Percentiles rank a stretch among this genome's conserved stretches.
Evolutionary conservation across 371 early-diverging fungal species (phyloP).

Genomic region (Gilbertella persicaria): DNA sequence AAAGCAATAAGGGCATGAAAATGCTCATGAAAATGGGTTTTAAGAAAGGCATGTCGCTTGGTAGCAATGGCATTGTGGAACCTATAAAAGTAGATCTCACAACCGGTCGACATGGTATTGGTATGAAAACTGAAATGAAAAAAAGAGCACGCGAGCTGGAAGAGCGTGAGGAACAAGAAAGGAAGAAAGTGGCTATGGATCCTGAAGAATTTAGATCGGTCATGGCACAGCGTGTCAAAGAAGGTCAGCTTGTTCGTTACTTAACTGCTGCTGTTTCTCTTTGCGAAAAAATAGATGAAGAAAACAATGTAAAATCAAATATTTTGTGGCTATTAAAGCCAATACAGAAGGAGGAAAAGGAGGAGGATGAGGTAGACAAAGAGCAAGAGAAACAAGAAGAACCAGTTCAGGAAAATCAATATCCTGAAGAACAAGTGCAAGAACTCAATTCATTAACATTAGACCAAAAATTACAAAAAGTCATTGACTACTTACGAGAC

Average conservation of each 20-base stretch:
- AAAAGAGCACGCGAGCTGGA: conserved; percentile 25
- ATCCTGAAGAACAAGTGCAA: conserved; percentile 31
- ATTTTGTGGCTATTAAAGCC: conserved; percentile 34
- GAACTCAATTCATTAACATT: conserved; percentile 26
- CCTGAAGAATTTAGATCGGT: conserved; percentile 36
- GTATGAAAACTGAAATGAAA: conserved; percentile 43
- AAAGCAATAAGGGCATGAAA: conserved; percentile 66
- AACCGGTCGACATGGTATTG: conserved; percentile 47
- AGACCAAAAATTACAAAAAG: conserved; percentile 40
- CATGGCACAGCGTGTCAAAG: conserved; percentile 37
- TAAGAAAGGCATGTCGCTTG: conserved; percentile 53
- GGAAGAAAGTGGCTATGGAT: conserved; percentile 32
- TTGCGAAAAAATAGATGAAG: conserved; percentile 47
- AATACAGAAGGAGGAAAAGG: conserved; percentile 15
- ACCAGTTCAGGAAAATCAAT: conserved; percentile 11
- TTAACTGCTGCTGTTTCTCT: conserved; percentile 39
- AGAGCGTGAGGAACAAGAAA: conserved; percentile 42
- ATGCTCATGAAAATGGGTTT: conserved; percentile 76
- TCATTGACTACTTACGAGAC: conserved; percentile 52
- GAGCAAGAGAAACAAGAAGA: no score
- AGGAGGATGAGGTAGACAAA: no score
- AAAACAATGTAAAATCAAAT: conserved; percentile 22
- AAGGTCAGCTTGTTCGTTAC: conserved; percentile 26
- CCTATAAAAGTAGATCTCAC: conserved; percentile 56
- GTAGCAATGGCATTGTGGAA: conserved; percentile 34